Percentiles rank a stretch among this genome's conserved stretches.
These are phyloP conservation scores for Bigelowiella natans DNA, from an alignment of 78 protist genomes.

Conservation along the genomic window DNA sequence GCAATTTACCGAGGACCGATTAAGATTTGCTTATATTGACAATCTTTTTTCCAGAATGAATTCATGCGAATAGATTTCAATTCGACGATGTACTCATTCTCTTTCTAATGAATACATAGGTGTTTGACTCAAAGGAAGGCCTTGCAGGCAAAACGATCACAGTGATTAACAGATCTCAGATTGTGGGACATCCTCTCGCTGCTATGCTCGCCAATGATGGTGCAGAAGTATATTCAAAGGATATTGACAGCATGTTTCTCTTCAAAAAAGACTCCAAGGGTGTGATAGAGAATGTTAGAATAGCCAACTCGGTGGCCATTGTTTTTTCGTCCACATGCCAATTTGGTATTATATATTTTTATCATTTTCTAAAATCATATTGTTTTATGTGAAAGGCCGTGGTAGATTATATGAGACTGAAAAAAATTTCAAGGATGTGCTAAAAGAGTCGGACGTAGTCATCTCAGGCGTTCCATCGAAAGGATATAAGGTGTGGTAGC, in stretches of 20 bases:
- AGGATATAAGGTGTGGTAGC: slow-evolving; percentile 24
- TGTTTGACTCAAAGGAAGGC: neutral
- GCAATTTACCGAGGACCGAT: too few species aligned
- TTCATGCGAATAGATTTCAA: too few species aligned
- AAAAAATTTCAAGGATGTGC: slow-evolving; percentile 34
- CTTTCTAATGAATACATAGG: too few species aligned
- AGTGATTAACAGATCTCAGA: slow-evolving; percentile 29
- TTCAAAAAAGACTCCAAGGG: neutral
- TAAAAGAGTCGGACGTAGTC: slow-evolving; percentile 35
- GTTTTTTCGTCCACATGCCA: too few species aligned
- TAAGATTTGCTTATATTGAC: too few species aligned
- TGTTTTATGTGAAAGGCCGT: too few species aligned
- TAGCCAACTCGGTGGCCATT: too few species aligned
- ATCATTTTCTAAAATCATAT: too few species aligned
- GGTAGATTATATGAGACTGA: slow-evolving; percentile 15
- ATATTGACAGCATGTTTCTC: neutral
- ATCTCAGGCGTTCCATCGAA: slow-evolving; percentile 60
- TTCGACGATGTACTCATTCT: too few species aligned
- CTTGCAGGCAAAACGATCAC: neutral
- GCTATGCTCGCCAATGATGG: slow-evolving; percentile 51
- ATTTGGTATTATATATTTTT: too few species aligned
- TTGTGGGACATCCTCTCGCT: slow-evolving; percentile 50
- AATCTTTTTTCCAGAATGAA: too few species aligned
- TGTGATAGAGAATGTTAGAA: too few species aligned
- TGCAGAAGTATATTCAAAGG: neutral